Evolutionary conservation across 306 rosid genomes (phyloP), one percentile per base, ranked within the genome.

Genomic region (Sophora flavescens): DNA sequence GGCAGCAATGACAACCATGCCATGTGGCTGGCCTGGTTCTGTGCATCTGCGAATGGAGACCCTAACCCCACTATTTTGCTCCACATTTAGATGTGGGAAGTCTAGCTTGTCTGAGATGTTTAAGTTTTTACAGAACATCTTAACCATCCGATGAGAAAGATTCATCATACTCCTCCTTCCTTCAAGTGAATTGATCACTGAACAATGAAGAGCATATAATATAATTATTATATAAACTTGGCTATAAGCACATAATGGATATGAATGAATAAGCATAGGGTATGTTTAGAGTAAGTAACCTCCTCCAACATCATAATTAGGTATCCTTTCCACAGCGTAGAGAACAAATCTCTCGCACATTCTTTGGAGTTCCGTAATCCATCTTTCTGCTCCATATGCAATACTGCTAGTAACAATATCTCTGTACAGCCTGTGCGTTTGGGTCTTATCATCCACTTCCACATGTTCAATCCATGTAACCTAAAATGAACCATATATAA

Each of bases 391-490:
- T 63, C 97, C 98, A 60, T 80, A 94, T 4, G 89, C 88, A 16
- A 26, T 22, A 5, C 8, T 68, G 18, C 35, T 54, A 22, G 16
- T 45, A 2, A 89, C 61, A 47, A 90, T 63, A 83, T 88, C 88
- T 66, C 83, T 84, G 39, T 78, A 94, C 1, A 89, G 86, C n/a
- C 57, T 62, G 47, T 89, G 95, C 0, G 85, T 74, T 39, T 87
- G 91, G 36, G 65, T 62, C 67, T 63, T 80, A 22, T 84, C 91
- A 45, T 90, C 91, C 71, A 94, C 89, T 68, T 87, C 90, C 47
- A 92, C 95, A 56, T 90, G 98, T 41, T 94, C 97, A 6, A 89
- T 80, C 97, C 98, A 94, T 3, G 89, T 89, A 28, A 94, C 72
- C 97, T 94, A 73, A 22, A 17, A 65, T 3, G 35, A 14, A 51